Evolutionary conservation across 2,329 filamentous ascomycete species (phyloP).

Genomic region (Anisogramma anomala): DNA sequence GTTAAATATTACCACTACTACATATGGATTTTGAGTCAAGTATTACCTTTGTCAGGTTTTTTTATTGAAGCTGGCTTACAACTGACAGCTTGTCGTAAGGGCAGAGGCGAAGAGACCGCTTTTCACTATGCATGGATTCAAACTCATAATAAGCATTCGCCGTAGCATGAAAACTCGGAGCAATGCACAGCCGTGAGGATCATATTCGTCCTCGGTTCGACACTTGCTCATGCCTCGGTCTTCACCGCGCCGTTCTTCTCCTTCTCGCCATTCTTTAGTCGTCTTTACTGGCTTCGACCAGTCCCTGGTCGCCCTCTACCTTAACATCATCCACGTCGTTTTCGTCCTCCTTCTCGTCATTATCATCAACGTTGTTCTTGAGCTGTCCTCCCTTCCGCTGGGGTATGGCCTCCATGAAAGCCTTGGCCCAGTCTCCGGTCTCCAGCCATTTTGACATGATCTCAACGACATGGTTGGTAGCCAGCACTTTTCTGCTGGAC

Average conservation of each 20-base stretch:
- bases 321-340: slow-evolving; percentile 1
- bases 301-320: not conserved
- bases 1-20: too few relatives aligned
- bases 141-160: too few relatives aligned
- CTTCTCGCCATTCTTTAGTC: not conserved
- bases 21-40: too few relatives aligned
- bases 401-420: slow-evolving; percentile 80
- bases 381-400: slow-evolving; percentile 75
- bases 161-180: too few relatives aligned
- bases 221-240: slow-evolving; percentile 1
- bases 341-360: slow-evolving; percentile 11
- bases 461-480: slow-evolving; percentile 92
- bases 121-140: too few relatives aligned
- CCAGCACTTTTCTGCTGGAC: slow-evolving; percentile 72
- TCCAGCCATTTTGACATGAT: slow-evolving; percentile 95
- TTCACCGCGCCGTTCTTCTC: not conserved
- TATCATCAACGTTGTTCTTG: slow-evolving; percentile 30
- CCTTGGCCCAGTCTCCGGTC: slow-evolving; percentile 78
- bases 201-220: too few relatives aligned
- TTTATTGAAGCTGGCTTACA: too few relatives aligned
- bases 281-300: not conserved
- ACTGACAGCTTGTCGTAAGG: too few relatives aligned
- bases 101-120: too few relatives aligned
- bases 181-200: too few relatives aligned
- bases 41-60: too few relatives aligned